Conservation (phyloP, 106 monocot species). For the Dioscorea dumetorum region DNA sequence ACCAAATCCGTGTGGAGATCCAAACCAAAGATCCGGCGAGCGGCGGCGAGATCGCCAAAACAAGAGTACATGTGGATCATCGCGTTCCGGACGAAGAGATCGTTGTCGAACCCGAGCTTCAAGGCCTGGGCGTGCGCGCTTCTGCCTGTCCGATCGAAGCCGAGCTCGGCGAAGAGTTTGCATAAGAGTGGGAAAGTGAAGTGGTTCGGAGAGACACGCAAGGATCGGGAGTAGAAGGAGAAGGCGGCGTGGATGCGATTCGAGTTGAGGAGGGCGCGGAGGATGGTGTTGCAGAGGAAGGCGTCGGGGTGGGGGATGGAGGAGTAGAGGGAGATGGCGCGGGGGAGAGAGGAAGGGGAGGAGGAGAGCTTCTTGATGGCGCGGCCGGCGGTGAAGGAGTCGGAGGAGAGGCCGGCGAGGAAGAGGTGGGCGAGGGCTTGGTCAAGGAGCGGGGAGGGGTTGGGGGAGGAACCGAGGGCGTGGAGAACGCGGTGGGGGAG, state of each 20-base stretch:
- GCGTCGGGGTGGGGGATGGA: constrained; percentile 32
- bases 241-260: constrained; percentile 10
- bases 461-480: constrained; percentile 1
- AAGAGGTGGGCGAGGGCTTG: constrained; percentile 32
- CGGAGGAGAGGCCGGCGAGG: constrained; percentile 25
- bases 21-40: constrained; percentile 17
- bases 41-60: constrained; percentile 21
- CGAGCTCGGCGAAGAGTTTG: constrained; percentile 30
- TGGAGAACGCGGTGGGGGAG: constrained; percentile 17
- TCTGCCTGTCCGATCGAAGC: constrained; percentile 8
- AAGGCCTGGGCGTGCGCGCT: constrained; percentile 19
- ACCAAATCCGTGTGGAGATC: constrained; percentile 20
- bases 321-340: constrained; percentile 35
- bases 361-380: constrained; percentile 27
- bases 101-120: constrained; percentile 26
- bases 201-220: constrained; percentile 29
- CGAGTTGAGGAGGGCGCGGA: constrained; percentile 16
- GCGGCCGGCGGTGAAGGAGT: constrained; percentile 36
- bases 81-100: constrained; percentile 43
- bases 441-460: constrained; percentile 5
- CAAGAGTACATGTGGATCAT: constrained; percentile 52
- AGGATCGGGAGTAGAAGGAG: constrained; percentile 17
- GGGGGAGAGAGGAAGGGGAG: constrained; percentile 8
- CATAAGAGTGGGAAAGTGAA: constrained; percentile 51
- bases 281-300: constrained; percentile 38